phyloP scores from a whole-genome alignment of 768 basidiomycete species.

The Mrakia gelida region DNA sequence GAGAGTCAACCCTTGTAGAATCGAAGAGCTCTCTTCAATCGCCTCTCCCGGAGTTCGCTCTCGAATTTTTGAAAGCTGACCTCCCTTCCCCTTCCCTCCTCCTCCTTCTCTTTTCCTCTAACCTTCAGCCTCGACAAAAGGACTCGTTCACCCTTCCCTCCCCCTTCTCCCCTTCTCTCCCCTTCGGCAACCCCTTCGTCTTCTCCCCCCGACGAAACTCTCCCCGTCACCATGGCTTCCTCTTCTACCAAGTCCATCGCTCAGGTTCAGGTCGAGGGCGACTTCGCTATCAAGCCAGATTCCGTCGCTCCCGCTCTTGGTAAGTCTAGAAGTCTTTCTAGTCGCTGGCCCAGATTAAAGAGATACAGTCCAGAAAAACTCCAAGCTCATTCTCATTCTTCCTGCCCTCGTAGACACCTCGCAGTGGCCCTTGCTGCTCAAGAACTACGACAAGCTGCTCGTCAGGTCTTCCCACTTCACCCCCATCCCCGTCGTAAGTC shows the following conservation, averaged over 20 bases:
- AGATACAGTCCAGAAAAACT: too few species aligned
- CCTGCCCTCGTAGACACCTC: slow-evolving; percentile 64
- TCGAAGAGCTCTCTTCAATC: not conserved
- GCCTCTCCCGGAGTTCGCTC: not conserved
- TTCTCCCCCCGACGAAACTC: not conserved
- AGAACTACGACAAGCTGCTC: slow-evolving; percentile 97
- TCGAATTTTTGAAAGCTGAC: not conserved
- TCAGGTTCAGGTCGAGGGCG: slow-evolving; percentile 33
- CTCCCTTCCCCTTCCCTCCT: not conserved
- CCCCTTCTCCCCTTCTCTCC: not conserved
- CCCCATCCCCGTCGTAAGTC: slow-evolving; percentile 68
- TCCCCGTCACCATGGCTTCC: slow-evolving; percentile 6
- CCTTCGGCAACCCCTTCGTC: not conserved
- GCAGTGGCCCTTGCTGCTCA: slow-evolving; percentile 93
- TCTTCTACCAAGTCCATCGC: slow-evolving; percentile 26
- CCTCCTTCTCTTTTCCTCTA: not conserved
- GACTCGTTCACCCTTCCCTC: not conserved
- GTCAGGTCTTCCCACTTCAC: slow-evolving; percentile 96
- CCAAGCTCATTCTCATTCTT: not conserved
- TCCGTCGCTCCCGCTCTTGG: slow-evolving; percentile 44
- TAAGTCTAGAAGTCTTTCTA: slow-evolving; percentile 32
- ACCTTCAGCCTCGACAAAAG: slow-evolving; percentile 4
- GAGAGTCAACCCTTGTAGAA: not conserved
- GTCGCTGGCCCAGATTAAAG: too few species aligned
- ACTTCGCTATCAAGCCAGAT: slow-evolving; percentile 46